A percentile compares a stretch with the other conserved stretches of the same genome.
These are phyloP conservation scores for Corymbia citriodora DNA, from an alignment of 441 rosid genomes.

Conservation along the genomic window DNA sequence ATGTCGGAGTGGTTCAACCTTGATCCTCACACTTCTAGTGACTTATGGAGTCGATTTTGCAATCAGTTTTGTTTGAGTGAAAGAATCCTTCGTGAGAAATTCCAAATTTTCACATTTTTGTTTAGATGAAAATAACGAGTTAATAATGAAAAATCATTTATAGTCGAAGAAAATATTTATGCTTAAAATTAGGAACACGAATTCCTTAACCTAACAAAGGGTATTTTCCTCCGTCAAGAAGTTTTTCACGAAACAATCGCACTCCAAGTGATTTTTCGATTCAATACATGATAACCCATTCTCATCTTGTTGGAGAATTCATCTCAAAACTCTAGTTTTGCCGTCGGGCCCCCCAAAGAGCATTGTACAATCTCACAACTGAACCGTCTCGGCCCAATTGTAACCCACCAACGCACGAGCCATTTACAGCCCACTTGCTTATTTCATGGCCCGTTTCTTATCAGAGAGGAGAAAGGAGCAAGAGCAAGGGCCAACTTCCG, in stretches of 20 bases:
- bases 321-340: neutral
- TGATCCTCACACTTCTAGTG: neutral
- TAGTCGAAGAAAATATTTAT: neutral
- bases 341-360: neutral
- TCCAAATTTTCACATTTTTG: rapidly evolving
- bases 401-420: neutral
- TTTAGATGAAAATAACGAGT: neutral
- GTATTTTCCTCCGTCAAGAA: neutral
- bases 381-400: neutral
- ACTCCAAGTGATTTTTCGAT: neutral
- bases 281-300: neutral
- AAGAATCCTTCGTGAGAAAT: neutral
- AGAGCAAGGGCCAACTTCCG: neutral
- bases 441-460: neutral
- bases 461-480: neutral
- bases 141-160: neutral
- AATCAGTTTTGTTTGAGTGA: neutral
- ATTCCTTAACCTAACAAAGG: neutral
- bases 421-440: neutral
- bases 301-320: neutral
- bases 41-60: neutral
- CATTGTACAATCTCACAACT: neutral
- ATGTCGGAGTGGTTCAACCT: neutral
- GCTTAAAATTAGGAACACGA: neutral
- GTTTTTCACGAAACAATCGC: neutral